phyloP scores from a whole-genome alignment of 352 stramenopile species.

The Thraustochytrium sp. region DNA sequence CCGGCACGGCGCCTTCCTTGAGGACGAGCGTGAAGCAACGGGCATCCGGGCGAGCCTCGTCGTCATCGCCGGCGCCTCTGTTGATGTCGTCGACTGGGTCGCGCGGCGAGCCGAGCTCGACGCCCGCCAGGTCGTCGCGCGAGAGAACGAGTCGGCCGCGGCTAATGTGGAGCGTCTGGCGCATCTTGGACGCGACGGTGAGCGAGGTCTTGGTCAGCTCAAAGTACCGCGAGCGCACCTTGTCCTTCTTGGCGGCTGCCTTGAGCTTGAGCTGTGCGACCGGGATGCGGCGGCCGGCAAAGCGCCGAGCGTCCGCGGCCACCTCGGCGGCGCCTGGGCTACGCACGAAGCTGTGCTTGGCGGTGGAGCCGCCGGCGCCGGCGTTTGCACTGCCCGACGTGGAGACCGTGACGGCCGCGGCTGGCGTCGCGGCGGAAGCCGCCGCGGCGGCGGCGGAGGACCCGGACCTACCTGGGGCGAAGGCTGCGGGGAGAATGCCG shows the following conservation, averaged over 20 bases:
- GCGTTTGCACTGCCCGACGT: too few relatives aligned
- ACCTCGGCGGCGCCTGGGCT: not conserved
- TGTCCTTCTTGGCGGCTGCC: not conserved
- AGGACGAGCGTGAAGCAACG: not conserved
- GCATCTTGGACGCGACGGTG: not conserved
- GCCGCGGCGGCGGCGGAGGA: too few relatives aligned
- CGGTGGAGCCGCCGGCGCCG: too few relatives aligned
- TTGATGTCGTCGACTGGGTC: too few relatives aligned
- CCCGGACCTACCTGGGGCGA: too few relatives aligned
- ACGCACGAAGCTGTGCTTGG: too few relatives aligned
- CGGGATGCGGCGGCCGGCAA: not conserved
- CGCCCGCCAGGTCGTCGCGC: not conserved
- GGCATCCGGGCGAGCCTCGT: not conserved
- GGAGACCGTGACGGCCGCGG: too few relatives aligned
- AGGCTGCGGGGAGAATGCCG: not conserved
- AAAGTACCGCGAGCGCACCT: not conserved
- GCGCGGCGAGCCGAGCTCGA: not conserved
- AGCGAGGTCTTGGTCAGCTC: not conserved
- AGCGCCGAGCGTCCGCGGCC: not conserved
- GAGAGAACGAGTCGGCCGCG: not conserved
- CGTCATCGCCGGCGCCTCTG: too few relatives aligned
- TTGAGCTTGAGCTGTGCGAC: not conserved
- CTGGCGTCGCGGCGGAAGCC: too few relatives aligned
- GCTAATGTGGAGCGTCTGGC: not conserved
- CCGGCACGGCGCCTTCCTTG: not conserved